Percentiles rank a stretch among this genome's conserved stretches.
Evolutionary conservation across 768 basidiomycete genomes (phyloP).

Genomic region (Pisolithus microcarpus): DNA sequence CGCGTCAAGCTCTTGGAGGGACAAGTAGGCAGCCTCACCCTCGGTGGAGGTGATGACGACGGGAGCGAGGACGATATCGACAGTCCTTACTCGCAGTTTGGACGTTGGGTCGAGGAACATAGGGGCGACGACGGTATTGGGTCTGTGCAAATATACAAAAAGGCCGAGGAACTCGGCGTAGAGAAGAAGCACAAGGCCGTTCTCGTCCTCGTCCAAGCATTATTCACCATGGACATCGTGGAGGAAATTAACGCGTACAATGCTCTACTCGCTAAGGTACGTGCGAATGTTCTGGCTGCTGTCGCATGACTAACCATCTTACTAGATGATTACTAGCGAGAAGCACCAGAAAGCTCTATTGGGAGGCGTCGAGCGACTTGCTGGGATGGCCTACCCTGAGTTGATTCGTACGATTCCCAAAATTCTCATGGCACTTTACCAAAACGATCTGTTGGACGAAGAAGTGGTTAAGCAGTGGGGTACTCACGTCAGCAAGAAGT

Average conservation of each 20-base stretch:
- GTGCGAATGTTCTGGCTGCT: background rate
- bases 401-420: slow-evolving; percentile 73
- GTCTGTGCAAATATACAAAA: slow-evolving; percentile 69
- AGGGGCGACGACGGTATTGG: slow-evolving; percentile 31
- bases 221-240: slow-evolving; percentile 73
- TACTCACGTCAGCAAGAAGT: slow-evolving; percentile 94
- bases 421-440: slow-evolving; percentile 91
- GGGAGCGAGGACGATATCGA: slow-evolving; percentile 84
- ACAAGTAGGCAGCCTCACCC: slow-evolving; percentile 44
- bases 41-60: slow-evolving; percentile 64
- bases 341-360: slow-evolving; percentile 93
- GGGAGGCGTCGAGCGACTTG: slow-evolving; percentile 85
- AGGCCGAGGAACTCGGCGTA: slow-evolving; percentile 84
- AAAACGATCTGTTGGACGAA: slow-evolving; percentile 88
- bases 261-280: slow-evolving; percentile 72
- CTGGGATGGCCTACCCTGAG: slow-evolving; percentile 69
- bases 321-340: slow-evolving; percentile 81
- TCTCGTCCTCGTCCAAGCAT: slow-evolving; percentile 70
- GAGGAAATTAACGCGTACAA: slow-evolving; percentile 58
- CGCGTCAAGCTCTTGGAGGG: slow-evolving; percentile 68
- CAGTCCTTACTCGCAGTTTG: slow-evolving; percentile 79
- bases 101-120: slow-evolving; percentile 79
- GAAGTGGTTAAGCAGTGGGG: slow-evolving; percentile 89
- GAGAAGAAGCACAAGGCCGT: slow-evolving; percentile 93
- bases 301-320: slow-evolving; percentile 3